Conservation (phyloP, 768 basidiomycete genomes). For the Lanmaoa pseudosensibilis region DNA sequence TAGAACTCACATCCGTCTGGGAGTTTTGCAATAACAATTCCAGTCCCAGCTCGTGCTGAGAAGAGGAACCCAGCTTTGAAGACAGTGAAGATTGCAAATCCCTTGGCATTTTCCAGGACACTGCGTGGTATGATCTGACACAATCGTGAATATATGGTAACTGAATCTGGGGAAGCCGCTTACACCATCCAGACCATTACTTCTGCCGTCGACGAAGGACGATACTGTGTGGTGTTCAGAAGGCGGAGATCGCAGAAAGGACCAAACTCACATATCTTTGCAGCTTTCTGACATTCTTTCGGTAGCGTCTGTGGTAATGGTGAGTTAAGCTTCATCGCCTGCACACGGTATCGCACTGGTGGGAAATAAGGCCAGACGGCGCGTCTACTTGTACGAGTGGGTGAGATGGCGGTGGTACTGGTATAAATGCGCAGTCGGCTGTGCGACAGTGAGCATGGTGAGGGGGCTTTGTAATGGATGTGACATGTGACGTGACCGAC, state of each 20-base stretch:
- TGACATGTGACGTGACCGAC: slow-evolving; percentile 26
- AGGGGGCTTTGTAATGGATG: slow-evolving; percentile 16
- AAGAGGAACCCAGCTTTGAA: slow-evolving; percentile 72
- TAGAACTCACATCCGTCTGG: slow-evolving; percentile 71
- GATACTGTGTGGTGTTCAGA: slow-evolving; percentile 50
- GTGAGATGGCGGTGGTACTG: background rate
- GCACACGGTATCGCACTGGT: background rate
- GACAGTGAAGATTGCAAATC: slow-evolving; percentile 91
- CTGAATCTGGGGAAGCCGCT: slow-evolving; percentile 16
- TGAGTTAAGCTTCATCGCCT: slow-evolving; percentile 48
- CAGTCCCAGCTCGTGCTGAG: slow-evolving; percentile 77
- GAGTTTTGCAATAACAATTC: slow-evolving; percentile 84
- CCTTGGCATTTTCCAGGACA: slow-evolving; percentile 57
- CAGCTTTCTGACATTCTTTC: slow-evolving; percentile 85
- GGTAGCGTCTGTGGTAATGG: slow-evolving; percentile 57
- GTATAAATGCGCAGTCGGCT: slow-evolving; percentile 23
- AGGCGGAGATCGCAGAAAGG: background rate
- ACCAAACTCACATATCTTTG: slow-evolving; percentile 70
- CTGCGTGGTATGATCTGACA: slow-evolving; percentile 53
- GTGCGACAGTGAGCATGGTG: slow-evolving; percentile 5
- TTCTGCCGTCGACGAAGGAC: slow-evolving; percentile 77
- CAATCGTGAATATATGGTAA: background rate
- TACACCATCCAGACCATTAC: slow-evolving; percentile 84
- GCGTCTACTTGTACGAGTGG: background rate
- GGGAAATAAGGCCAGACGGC: background rate